Percentiles rank a stretch among this genome's conserved stretches.
These are phyloP conservation scores for Tricholoma saponaceum DNA, from an alignment of 768 basidiomycete species.

Conservation along the genomic window DNA sequence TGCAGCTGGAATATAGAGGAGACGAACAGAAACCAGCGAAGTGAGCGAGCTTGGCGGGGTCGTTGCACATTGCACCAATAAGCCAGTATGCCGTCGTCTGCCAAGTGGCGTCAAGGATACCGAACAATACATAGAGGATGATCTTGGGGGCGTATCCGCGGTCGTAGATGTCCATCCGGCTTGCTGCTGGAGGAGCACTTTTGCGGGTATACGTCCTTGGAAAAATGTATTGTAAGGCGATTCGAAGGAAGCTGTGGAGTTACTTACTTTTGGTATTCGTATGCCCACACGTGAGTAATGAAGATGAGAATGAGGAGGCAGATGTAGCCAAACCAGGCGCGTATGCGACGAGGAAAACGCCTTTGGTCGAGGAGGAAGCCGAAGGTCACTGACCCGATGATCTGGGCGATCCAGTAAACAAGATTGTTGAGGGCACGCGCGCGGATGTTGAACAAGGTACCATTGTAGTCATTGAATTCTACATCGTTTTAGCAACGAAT, in stretches of 20 bases:
- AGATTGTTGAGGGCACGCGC: constrained; percentile 74
- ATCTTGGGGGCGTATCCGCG: constrained; percentile 49
- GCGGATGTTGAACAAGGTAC: constrained; percentile 76
- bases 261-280: constrained; percentile 65
- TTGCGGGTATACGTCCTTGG: constrained; percentile 56
- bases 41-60: constrained; percentile 38
- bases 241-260: not conserved
- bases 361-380: constrained; percentile 64
- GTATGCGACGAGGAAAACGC: constrained; percentile 52
- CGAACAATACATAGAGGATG: constrained; percentile 67
- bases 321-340: constrained; percentile 68
- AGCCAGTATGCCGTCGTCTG: constrained; percentile 82
- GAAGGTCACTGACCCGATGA: constrained; percentile 68
- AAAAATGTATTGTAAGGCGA: not conserved
- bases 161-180: constrained; percentile 60
- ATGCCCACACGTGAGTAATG: constrained; percentile 70
- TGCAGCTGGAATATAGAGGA: not conserved
- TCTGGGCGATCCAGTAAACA: constrained; percentile 78
- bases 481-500: constrained; percentile 2
- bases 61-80: constrained; percentile 18
- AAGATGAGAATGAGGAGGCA: constrained; percentile 63
- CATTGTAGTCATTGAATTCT: constrained; percentile 82
- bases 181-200: constrained; percentile 32
- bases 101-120: constrained; percentile 80
- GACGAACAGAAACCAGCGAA: constrained; percentile 77